Percentiles rank a stretch among this genome's conserved stretches.
Conservation (phyloP, 106 monocot genomes). For the Dendrobium huoshanense region DNA sequence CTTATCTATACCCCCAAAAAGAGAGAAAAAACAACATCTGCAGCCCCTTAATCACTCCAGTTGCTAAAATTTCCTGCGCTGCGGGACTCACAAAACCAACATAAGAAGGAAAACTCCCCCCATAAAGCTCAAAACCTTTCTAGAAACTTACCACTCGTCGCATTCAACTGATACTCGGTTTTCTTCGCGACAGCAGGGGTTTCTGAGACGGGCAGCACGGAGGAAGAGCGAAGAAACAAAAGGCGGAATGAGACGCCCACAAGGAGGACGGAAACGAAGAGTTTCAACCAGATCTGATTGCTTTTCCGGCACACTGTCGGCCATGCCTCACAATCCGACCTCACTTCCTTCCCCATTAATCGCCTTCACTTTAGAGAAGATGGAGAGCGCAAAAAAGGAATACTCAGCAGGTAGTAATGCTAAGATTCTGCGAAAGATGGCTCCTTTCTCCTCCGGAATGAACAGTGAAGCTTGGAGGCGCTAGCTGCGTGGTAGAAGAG, state of each 20-base stretch:
- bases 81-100: not conserved
- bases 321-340: conserved; percentile 19
- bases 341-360: conserved; percentile 17
- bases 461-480: no score
- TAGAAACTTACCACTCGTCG: not conserved
- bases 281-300: conserved; percentile 30
- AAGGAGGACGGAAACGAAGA: conserved; percentile 33
- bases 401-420: not conserved
- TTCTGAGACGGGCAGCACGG: conserved; percentile 5
- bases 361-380: not conserved
- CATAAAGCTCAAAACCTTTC: not conserved
- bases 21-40: not conserved
- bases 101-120: not conserved
- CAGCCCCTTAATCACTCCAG: not conserved
- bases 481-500: no score
- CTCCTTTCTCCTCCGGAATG: not conserved
- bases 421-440: not conserved
- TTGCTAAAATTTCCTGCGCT: not conserved
- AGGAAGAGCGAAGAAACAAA: conserved; percentile 20
- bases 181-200: not conserved
- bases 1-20: not conserved
- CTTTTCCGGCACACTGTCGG: conserved; percentile 22
- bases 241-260: conserved; percentile 39
- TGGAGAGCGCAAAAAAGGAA: not conserved
- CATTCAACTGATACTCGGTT: not conserved